Conservation (phyloP, 164 flowering plant genomes). For the Magnolia kwangsiensis region DNA sequence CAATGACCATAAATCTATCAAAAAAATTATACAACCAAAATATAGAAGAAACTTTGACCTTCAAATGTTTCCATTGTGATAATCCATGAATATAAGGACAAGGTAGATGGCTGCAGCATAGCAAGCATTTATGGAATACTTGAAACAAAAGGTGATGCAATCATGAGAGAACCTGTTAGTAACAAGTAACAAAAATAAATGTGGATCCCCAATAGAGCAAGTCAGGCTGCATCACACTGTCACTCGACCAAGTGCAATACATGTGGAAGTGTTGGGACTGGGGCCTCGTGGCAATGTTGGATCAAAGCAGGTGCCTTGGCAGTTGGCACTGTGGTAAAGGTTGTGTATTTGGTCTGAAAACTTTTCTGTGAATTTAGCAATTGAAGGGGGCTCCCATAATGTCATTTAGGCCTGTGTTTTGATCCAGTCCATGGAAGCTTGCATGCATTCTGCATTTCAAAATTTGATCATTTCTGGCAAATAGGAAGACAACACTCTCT, state of each 20-base stretch:
- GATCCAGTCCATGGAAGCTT: not conserved
- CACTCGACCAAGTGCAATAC: not conserved
- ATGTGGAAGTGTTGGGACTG: not conserved
- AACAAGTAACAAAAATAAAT: not conserved
- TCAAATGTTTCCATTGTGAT: not conserved
- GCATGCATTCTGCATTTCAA: not conserved
- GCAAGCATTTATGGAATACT: not conserved
- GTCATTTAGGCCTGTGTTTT: not conserved
- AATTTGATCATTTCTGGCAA: not conserved
- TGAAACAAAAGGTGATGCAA: not conserved
- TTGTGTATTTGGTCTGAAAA: too few species aligned
- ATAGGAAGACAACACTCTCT: not conserved
- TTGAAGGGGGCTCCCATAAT: not conserved
- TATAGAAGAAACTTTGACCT: not conserved
- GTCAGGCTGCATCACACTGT: not conserved
- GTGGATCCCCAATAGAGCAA: not conserved
- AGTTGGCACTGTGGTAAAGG: too few species aligned
- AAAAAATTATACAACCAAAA: too few species aligned
- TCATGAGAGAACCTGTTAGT: not conserved
- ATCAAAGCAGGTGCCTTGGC: too few species aligned
- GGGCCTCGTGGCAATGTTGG: not conserved
- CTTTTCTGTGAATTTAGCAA: not conserved
- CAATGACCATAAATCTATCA: not conserved
- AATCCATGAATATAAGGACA: not conserved
- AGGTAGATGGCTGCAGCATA: not conserved